Base-by-base conservation (phyloP, 139 green algal genomes). In the Ulvella scutata region DNA sequence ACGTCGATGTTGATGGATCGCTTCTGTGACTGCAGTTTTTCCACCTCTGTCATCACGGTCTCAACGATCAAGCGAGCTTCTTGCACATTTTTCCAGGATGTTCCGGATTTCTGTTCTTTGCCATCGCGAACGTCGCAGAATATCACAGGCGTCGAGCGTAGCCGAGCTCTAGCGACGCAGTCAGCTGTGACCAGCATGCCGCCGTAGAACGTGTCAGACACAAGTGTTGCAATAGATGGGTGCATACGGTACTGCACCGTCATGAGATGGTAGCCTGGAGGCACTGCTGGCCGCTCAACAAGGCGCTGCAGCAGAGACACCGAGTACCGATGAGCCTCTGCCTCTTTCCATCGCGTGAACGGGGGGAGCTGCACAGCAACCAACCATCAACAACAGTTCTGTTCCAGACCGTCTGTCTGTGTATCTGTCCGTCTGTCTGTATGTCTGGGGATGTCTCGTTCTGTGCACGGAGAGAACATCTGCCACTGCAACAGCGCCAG, bases 181-280 rank as follows among this genome's bases (percentile, higher is more conserved):
- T 36, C 13, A 4, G 72, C 36, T 9, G 72, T 76, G 37, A 21
- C 21, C 26, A 76, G 37, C 20, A 9, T 35, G 37, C 33, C 33
- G 35, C 34, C 34, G 72, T 76, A 76, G 21, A 76, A 76, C 21
- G 10, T 23, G 37, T 37, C 20, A 21, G n/a, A 43, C 36, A 76
- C 72, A 21, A 60, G 7, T 21, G 10, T 39, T 4, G n/a, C 33
- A 21, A 76, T 51, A 13, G 40, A 26, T 4, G 72, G 72, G 72
- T 51, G 72, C 72, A 76, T 76, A 10, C 72, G 72, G 72, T 76
- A 76, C 72, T 76, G 72, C 72, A 61, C 72, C 37, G 36, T 61
- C 13, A 76, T 23, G 35, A 76, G 36, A 17, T 59, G 13, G 40
- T 59, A 17, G 40, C 17, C 40, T 13, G 13, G 40, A 13, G 40